Percentiles rank a stretch among this genome's conserved stretches.
Conservation (phyloP, 768 basidiomycete species). For the Amanita rubescens region DNA sequence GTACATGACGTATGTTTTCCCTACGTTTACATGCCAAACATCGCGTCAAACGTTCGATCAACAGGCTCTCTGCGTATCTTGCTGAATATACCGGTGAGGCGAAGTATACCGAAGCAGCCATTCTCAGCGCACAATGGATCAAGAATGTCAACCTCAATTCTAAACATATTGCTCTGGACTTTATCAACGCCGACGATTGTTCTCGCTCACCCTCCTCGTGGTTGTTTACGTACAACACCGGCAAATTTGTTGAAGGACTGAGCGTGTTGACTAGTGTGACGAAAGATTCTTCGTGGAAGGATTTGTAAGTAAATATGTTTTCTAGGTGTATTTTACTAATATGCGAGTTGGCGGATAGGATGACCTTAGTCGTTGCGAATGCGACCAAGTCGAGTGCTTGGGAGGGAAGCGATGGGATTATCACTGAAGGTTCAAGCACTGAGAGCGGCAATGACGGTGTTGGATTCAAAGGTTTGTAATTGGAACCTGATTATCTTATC, state of each 20-base stretch:
- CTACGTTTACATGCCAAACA: background rate
- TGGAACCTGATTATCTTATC: background rate
- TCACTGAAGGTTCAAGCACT: constrained; percentile 41
- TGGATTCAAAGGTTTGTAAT: constrained; percentile 41
- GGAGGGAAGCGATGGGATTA: constrained; percentile 43
- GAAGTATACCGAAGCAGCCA: constrained; percentile 40
- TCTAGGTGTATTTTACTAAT: constrained; percentile 1
- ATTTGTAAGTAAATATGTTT: constrained; percentile 24
- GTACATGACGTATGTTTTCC: background rate
- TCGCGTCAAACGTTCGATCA: background rate
- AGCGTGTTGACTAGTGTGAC: constrained; percentile 37
- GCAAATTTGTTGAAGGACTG: constrained; percentile 47
- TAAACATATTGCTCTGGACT: constrained; percentile 37
- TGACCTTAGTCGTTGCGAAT: background rate
- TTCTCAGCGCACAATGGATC: constrained; percentile 42
- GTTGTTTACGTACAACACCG: constrained; percentile 49
- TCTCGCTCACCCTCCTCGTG: constrained; percentile 35
- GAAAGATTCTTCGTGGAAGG: constrained; percentile 32
- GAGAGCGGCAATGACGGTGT: constrained; percentile 36
- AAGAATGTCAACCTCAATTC: constrained; percentile 35
- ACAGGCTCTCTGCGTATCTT: constrained; percentile 42
- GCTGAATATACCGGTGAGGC: constrained; percentile 36
- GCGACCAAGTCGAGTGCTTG: constrained; percentile 37
- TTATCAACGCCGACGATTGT: constrained; percentile 39
- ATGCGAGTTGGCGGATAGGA: background rate